Evolutionary conservation across 306 rosid species (phyloP).

Genomic region (Geum urbanum): DNA sequence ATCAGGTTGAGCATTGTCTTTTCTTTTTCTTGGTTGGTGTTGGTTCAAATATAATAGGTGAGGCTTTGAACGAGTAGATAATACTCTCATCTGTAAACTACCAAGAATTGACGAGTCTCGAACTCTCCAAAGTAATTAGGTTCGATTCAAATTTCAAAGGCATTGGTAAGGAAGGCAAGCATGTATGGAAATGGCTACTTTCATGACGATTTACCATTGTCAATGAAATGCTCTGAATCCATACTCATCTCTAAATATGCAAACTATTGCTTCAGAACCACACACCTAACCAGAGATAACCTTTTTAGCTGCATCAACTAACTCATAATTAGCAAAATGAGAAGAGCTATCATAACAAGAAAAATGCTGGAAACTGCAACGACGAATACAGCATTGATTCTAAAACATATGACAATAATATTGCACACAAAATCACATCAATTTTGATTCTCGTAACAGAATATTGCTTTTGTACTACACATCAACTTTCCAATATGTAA

Average conservation of each 20-base stretch:
- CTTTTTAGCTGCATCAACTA: neutral
- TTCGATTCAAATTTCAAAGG: neutral
- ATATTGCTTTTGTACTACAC: neutral
- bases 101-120: neutral
- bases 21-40: no score
- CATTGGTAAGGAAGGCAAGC: neutral
- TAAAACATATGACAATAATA: neutral
- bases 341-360: neutral
- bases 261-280: neutral
- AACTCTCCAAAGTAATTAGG: neutral
- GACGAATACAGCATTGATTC: neutral
- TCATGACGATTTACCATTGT: neutral
- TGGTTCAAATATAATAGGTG: neutral
- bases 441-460: neutral
- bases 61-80: neutral
- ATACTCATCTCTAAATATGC: neutral
- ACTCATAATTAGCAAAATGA: neutral
- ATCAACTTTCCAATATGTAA: neutral
- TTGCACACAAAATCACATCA: no score
- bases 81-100: neutral
- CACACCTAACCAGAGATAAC: neutral
- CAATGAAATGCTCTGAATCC: neutral
- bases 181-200: neutral
- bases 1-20: neutral
- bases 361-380: neutral